Base-by-base conservation (phyloP, 306 rosid genomes). In the Cicer judaicum region DNA sequence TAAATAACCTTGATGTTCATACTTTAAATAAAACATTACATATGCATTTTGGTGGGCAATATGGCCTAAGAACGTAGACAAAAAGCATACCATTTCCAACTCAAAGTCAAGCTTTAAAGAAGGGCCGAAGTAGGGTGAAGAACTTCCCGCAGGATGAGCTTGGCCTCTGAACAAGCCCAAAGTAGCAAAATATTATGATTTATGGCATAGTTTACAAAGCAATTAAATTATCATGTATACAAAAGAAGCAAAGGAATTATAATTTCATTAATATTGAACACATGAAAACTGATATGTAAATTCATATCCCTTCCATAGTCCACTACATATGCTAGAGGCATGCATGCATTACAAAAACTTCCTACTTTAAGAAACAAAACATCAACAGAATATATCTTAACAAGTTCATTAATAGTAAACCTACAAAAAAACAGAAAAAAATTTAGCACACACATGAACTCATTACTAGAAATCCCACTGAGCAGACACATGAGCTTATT, bases 101-200 rank as follows among this genome's bases (percentile, higher is more conserved):
- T 91, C 98, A 44, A 84, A 94, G 74, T 94, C 97, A 38, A 94
- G 79, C 89, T 94, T 90, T 53, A 84, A 34, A 0, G 98, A 75
- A 44, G 98, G 95, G 38, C 98, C 98, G 52, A 88, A 94, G 42
- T 84, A 84, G 64, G 98, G 98, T 39, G 91, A 70, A 60, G 93
- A 76, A 57, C 69, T 55, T 15, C 85, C 91, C 41, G 72, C n/a
- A 38, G 98, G 98, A 62, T 71, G 85, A 18, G 87, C 89, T 88
- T 94, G 98, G 81, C 98, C 98, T 82, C 98, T 94, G 76, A 68
- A 79, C 19, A 64, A 79, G 74, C 79, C 75, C 76, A 55, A 82
- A 54, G 75, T 18, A 36, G 50, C 62, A 63, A 15, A 56, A 67
- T 46, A 19, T 15, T 55, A 79, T 79, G 74, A 77, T 15, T 15